Evolutionary conservation across 1,284 basidiomycete species (phyloP).

Genomic region (Caloboletus firmus): DNA sequence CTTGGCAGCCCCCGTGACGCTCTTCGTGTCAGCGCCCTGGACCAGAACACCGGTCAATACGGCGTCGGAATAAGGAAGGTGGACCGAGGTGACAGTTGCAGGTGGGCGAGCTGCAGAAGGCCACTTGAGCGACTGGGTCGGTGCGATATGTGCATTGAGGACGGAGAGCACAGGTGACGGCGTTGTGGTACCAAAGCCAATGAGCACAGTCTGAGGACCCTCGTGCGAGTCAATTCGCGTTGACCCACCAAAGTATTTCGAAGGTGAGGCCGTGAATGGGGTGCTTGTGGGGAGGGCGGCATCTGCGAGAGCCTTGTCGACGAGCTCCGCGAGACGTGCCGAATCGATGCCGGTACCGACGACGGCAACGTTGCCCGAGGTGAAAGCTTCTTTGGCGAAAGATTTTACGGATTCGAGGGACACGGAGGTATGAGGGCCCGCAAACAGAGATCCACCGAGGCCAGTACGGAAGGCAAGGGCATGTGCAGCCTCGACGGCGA

Average conservation of each 20-base stretch:
- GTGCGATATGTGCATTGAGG: slow-evolving; percentile 75
- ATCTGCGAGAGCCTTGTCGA: slow-evolving; percentile 66
- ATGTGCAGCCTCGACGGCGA: slow-evolving; percentile 83
- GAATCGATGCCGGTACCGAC: slow-evolving; percentile 84
- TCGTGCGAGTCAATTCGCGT: slow-evolving; percentile 64
- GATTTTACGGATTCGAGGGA: slow-evolving; percentile 69
- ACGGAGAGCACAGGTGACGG: slow-evolving; percentile 72
- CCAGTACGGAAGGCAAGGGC: slow-evolving; percentile 87
- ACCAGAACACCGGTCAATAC: slow-evolving; percentile 81
- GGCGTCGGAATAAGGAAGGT: slow-evolving; percentile 88
- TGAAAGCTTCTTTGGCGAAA: slow-evolving; percentile 73
- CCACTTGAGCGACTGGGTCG: slow-evolving; percentile 83
- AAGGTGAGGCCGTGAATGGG: slow-evolving; percentile 40
- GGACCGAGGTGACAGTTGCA: slow-evolving; percentile 67
- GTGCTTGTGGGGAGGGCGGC: slow-evolving; percentile 43
- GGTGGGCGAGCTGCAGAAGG: slow-evolving; percentile 52
- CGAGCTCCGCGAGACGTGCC: slow-evolving; percentile 65
- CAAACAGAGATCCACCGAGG: slow-evolving; percentile 86
- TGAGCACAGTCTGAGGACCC: slow-evolving; percentile 74
- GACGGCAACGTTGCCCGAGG: slow-evolving; percentile 78
- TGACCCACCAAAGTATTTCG: slow-evolving; percentile 85
- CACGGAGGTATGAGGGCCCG: slow-evolving; percentile 66
- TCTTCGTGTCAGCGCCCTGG: slow-evolving; percentile 56
- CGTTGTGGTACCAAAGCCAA: slow-evolving; percentile 75
- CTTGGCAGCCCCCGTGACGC: slow-evolving; percentile 66